Evolutionary conservation across 768 basidiomycete species (phyloP), one percentile per base, ranked within the genome.

Genomic region (Hirschioporus abietinus): DNA sequence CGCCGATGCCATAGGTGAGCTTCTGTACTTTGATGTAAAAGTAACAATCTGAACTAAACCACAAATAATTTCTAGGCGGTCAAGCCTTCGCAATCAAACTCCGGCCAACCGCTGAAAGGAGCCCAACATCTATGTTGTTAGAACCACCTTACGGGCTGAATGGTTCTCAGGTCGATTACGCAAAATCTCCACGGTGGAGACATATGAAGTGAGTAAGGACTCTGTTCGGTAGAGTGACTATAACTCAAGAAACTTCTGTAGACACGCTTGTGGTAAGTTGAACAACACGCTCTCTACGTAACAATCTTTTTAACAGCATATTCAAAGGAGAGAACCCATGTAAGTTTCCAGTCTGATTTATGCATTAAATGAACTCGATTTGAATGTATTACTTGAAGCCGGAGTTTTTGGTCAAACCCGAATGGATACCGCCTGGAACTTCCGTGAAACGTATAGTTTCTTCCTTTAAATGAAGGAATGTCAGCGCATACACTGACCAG

Each of bases 1-100:
- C 60, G 85, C 80, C 10, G 82, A 86, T 72, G 86, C 86, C 17
- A 88, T 90, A 61, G 88, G 87, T 86, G 66, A 34, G 72, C 71
- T 17, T 35, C 35, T 60, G n/a, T 60, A 57, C 64, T 23, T 57
- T 6, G 52, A 3, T 52, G 60, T 42, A 58, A 61, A 59, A 62
- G 34, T 60, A 57, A 25, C 26, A 42, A 35, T 35, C 64, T 64
- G 34, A 63, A 27, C 62, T 52, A 27, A 24, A 75, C 65, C 73
- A 15, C 26, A 8, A 42, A 60, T 63, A 30, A 12, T 60, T 15
- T 17, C 64, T 71, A 83, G 90, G 89, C 62, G 91, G 91, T 0
- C 90, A 91, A 73, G 92, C 87, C 0, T 90, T 86, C 74, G 82
- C 86, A 30, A 89, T 95, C 69, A 96, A 95, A 77, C 84, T 92